Evolutionary conservation across 108 stramenopile genomes (phyloP).

Genomic region (Pseudonitzschia multiseries): DNA sequence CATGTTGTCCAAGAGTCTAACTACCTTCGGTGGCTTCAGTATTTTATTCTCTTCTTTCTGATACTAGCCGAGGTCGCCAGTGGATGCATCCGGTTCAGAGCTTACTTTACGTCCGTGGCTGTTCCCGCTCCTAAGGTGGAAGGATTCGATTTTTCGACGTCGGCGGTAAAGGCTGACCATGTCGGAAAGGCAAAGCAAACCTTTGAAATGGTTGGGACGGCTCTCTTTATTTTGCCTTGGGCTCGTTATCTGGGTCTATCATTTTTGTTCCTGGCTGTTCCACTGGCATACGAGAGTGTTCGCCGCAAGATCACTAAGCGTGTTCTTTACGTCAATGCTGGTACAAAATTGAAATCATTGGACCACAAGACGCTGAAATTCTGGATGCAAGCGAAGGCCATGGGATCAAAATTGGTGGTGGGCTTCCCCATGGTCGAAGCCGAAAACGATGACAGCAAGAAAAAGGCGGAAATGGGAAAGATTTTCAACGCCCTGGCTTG

Average conservation of each 20-base stretch:
- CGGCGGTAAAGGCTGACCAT: conserved; percentile 54
- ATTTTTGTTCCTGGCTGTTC: conserved; percentile 44
- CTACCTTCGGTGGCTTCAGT: conserved; percentile 34
- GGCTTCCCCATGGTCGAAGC: conserved; percentile 24
- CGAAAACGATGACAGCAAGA: conserved; percentile 16
- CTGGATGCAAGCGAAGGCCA: conserved; percentile 54
- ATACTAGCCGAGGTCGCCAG: conserved; percentile 47
- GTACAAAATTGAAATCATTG: conserved; percentile 15
- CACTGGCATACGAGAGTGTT: conserved; percentile 57
- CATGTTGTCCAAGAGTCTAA: conserved; percentile 21
- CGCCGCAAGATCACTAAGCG: conserved; percentile 52
- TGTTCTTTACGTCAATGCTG: conserved; percentile 43
- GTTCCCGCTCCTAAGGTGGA: conserved; percentile 41
- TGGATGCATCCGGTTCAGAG: conserved; percentile 49
- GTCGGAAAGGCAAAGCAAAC: conserved; percentile 62
- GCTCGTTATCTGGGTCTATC: conserved; percentile 31
- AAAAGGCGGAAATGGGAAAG: conserved; percentile 40
- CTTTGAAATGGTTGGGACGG: conserved; percentile 60
- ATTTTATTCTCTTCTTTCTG: conserved; percentile 36
- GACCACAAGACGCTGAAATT: conserved; percentile 47
- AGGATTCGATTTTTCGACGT: conserved; percentile 51
- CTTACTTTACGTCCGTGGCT: conserved; percentile 42
- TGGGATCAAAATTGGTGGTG: conserved; percentile 51
- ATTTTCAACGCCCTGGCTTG: conserved; percentile 46
- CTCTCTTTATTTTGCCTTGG: conserved; percentile 42